Percentiles rank a stretch among this genome's conserved stretches.
Evolutionary conservation across 495 filamentous ascomycete species (phyloP).

Genomic region (Neurospora sp.): DNA sequence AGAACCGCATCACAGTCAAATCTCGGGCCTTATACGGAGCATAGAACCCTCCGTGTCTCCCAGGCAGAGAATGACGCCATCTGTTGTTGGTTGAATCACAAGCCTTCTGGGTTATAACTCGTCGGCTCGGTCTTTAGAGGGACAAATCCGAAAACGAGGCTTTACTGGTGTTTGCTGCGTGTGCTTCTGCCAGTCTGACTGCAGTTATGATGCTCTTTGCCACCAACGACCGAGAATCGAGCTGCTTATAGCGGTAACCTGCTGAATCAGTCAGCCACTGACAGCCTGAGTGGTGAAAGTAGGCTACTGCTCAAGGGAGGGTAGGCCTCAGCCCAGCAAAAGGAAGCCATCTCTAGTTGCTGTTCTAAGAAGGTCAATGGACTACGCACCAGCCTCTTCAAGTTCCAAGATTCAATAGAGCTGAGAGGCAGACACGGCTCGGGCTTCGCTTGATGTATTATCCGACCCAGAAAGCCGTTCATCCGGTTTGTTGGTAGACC

Average conservation of each 20-base stretch:
- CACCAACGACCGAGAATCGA: background rate
- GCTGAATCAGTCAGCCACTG: background rate
- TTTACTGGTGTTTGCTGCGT: background rate
- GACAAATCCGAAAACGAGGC: background rate
- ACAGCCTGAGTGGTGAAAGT: background rate
- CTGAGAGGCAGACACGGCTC: background rate
- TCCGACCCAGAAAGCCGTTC: background rate
- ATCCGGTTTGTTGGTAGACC: background rate
- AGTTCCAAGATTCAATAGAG: background rate
- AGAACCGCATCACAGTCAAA: background rate
- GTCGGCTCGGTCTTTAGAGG: background rate
- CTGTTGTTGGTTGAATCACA: background rate
- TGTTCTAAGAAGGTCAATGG: background rate
- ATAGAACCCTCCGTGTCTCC: background rate
- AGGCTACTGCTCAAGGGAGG: background rate
- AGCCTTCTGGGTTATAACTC: background rate
- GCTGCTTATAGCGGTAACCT: background rate
- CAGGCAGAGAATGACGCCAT: background rate
- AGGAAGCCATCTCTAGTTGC: background rate
- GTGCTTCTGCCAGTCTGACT: background rate
- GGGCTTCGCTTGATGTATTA: background rate
- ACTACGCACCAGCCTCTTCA: background rate
- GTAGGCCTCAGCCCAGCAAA: background rate
- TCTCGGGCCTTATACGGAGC: background rate
- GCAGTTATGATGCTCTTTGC: background rate